These are phyloP conservation scores for Pyricularia sp. DNA, from an alignment of 2,329 filamentous ascomycete species.

Conservation along the genomic window DNA sequence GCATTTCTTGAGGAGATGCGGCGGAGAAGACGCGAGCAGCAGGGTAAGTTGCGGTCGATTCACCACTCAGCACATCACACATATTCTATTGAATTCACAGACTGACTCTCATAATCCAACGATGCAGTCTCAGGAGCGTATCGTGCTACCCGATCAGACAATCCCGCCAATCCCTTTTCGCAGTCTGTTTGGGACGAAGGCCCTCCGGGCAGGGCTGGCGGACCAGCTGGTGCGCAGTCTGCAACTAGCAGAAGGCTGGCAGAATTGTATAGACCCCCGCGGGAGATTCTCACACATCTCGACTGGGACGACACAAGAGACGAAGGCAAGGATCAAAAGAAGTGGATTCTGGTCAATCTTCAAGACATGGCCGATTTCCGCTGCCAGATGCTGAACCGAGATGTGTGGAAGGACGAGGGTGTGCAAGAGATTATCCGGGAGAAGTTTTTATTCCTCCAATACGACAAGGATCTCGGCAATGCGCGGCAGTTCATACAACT, in stretches of 20 bases:
- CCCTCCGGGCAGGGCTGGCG: neutral
- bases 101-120: neutral
- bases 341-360: conserved; percentile 93
- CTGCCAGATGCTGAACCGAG: conserved; percentile 87
- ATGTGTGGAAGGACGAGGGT: conserved; percentile 85
- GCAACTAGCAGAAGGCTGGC: conserved; percentile 66
- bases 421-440: conserved; percentile 76
- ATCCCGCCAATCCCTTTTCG: conserved; percentile 25
- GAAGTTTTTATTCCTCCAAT: conserved; percentile 94
- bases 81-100: neutral
- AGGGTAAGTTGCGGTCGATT: conserved; percentile 8
- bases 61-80: neutral
- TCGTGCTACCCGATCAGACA: conserved; percentile 7
- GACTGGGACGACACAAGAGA: conserved; percentile 80
- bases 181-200: conserved; percentile 29
- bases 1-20: conserved; percentile 57
- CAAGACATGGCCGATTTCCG: conserved; percentile 91
- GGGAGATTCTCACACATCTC: conserved; percentile 73
- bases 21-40: conserved; percentile 24
- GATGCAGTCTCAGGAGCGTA: neutral
- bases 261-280: conserved; percentile 86
- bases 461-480: conserved; percentile 72
- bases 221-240: conserved; percentile 33
- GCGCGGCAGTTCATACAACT: conserved; percentile 79
- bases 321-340: conserved; percentile 76